Percentiles rank a stretch among this genome's conserved stretches.
Evolutionary conservation across 345 rosid genomes (phyloP).

Genomic region (Salix caprea): DNA sequence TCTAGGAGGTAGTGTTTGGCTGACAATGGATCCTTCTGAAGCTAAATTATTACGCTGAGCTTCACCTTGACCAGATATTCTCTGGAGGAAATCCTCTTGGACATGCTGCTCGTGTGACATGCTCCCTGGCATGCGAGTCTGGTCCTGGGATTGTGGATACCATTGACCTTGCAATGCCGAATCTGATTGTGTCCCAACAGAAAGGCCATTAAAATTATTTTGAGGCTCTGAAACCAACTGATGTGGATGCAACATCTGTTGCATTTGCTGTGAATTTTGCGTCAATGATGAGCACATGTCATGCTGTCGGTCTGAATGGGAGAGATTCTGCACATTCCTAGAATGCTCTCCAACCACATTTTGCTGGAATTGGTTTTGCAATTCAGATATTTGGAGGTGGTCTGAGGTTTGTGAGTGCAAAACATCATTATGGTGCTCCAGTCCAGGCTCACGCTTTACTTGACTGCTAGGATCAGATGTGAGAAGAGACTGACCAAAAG

Average conservation of each 20-base stretch:
- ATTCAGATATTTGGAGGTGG: slow-evolving; percentile 51
- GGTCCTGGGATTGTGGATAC: slow-evolving; percentile 57
- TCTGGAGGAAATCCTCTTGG: slow-evolving; percentile 70
- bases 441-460: slow-evolving; percentile 64
- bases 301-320: slow-evolving; percentile 42
- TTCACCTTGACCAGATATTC: slow-evolving; percentile 70
- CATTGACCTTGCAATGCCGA: slow-evolving; percentile 54
- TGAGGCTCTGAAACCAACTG: slow-evolving; percentile 51
- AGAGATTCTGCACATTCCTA: slow-evolving; percentile 32
- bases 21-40: slow-evolving; percentile 51
- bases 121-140: slow-evolving; percentile 40
- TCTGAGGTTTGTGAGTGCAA: slow-evolving; percentile 57
- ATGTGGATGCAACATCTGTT: slow-evolving; percentile 49
- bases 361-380: slow-evolving; percentile 68
- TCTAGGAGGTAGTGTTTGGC: slow-evolving; percentile 44
- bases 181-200: slow-evolving; percentile 51
- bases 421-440: slow-evolving; percentile 45
- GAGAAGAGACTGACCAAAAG: slow-evolving; percentile 54
- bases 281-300: slow-evolving; percentile 40
- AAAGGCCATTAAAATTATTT: slow-evolving; percentile 39
- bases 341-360: slow-evolving; percentile 49
- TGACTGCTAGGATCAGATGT: slow-evolving; percentile 46
- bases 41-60: slow-evolving; percentile 66
- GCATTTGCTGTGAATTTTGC: slow-evolving; percentile 58
- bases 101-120: slow-evolving; percentile 57